These are phyloP conservation scores for Thielaviopsis cerberus DNA, from an alignment of 2,329 filamentous ascomycete species.

Conservation along the genomic window DNA sequence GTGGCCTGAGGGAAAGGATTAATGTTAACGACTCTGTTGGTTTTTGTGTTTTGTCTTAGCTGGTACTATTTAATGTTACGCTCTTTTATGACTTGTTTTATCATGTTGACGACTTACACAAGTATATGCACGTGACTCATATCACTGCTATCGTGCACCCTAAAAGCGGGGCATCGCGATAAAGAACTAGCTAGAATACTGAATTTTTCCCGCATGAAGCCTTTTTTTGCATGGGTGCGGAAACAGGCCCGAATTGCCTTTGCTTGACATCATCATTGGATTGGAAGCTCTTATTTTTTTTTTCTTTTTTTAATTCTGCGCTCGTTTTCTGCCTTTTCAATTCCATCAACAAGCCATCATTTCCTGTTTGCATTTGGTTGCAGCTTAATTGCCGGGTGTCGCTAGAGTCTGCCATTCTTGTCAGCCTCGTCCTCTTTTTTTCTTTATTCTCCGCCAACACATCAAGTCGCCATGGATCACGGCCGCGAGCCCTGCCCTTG, in stretches of 20 bases:
- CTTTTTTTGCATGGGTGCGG: not conserved
- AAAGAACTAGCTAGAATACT: not conserved
- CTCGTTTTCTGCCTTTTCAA: too few species aligned
- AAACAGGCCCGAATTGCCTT: not conserved
- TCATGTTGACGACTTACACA: not conserved
- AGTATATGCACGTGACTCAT: not conserved
- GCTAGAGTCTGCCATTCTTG: not conserved
- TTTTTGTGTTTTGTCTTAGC: not conserved
- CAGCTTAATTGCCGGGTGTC: not conserved
- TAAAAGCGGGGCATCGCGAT: not conserved
- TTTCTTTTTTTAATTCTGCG: not conserved
- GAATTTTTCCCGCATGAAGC: not conserved
- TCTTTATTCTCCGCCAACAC: not conserved
- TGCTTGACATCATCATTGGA: not conserved
- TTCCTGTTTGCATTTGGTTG: not conserved
- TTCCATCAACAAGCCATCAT: too few species aligned
- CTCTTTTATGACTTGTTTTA: not conserved
- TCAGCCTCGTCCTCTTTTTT: not conserved
- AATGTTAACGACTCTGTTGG: not conserved
- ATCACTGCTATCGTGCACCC: not conserved
- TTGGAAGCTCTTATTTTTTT: not conserved
- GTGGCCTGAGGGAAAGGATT: not conserved
- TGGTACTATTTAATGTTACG: not conserved
- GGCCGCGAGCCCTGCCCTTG: slow-evolving; percentile 90
- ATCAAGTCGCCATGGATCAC: slow-evolving; percentile 55